Conservation (phyloP, 2,329 filamentous ascomycete species). For the Sporothrix schenckii region DNA sequence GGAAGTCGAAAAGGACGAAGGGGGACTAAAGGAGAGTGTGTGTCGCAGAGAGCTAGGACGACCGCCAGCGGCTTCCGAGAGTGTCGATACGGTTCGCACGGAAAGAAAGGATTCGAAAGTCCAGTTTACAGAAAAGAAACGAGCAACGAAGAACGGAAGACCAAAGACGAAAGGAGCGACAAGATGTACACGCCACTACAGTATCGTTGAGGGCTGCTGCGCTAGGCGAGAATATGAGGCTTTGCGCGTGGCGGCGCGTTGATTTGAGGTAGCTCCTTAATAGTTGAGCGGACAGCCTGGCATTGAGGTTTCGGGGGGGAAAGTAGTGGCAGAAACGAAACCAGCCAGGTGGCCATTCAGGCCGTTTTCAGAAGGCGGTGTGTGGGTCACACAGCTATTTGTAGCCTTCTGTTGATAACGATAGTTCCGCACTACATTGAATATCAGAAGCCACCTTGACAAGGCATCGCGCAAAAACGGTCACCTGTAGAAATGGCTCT, state of each 20-base stretch:
- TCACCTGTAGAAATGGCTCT: too few species aligned
- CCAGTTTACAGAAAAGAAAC: neutral
- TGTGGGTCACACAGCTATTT: neutral
- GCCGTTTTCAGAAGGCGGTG: slow-evolving; percentile 34
- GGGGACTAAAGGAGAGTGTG: neutral
- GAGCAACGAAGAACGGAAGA: neutral
- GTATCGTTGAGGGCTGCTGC: neutral
- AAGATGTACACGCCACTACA: neutral
- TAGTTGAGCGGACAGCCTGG: slow-evolving; percentile 29
- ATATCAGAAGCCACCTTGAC: neutral
- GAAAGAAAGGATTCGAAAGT: neutral
- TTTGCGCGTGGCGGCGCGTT: slow-evolving; percentile 10
- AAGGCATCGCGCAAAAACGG: neutral
- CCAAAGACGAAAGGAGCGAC: neutral
- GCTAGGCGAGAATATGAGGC: slow-evolving; percentile 11
- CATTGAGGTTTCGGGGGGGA: neutral
- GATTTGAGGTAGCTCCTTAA: neutral
- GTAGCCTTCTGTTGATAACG: neutral
- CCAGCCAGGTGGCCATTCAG: slow-evolving; percentile 27
- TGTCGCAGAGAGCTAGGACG: neutral
- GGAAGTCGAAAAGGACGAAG: neutral
- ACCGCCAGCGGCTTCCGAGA: slow-evolving; percentile 16
- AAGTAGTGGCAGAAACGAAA: slow-evolving; percentile 18
- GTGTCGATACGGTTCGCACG: neutral
- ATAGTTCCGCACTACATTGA: too few species aligned